Conservation (phyloP, 768 basidiomycete genomes). For the Pleurotus giganteus region DNA sequence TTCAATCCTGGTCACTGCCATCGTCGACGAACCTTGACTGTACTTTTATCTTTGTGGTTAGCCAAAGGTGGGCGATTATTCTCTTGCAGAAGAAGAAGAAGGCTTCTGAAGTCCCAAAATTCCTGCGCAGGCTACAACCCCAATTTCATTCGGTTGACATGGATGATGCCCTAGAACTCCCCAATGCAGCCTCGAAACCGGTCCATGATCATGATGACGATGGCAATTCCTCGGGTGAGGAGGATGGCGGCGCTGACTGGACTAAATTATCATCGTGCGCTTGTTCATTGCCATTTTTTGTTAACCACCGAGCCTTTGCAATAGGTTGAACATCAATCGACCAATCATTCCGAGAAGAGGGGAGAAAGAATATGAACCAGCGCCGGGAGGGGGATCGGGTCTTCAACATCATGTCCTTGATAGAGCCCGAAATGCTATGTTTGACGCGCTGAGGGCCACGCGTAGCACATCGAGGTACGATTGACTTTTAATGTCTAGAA, state of each 20-base stretch:
- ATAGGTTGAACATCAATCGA: constrained; percentile 40
- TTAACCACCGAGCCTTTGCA: constrained; percentile 11
- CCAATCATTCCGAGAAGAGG: constrained; percentile 92
- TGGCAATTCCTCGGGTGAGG: constrained; percentile 56
- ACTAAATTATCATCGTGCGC: constrained; percentile 62
- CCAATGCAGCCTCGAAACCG: constrained; percentile 30
- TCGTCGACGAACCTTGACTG: no score
- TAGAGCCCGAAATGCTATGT: constrained; percentile 81
- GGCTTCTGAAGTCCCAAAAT: no score
- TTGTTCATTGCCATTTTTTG: constrained; percentile 3
- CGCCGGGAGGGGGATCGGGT: constrained; percentile 58
- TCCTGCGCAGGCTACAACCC: no score
- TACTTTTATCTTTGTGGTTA: no score
- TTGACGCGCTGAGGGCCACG: constrained; percentile 70
- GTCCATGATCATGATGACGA: constrained; percentile 37
- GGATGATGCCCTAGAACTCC: constrained; percentile 61
- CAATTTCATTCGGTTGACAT: no score
- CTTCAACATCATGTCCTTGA: constrained; percentile 83
- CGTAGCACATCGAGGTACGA: constrained; percentile 75
- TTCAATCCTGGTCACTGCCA: no score
- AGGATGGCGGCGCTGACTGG: constrained; percentile 81
- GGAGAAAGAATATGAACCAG: constrained; percentile 96
- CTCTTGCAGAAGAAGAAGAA: no score
- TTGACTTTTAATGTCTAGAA: not conserved
- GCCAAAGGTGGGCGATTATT: no score